phyloP scores from a whole-genome alignment of 805 yeast species.

The Kodamaea hsintzibuensis region DNA sequence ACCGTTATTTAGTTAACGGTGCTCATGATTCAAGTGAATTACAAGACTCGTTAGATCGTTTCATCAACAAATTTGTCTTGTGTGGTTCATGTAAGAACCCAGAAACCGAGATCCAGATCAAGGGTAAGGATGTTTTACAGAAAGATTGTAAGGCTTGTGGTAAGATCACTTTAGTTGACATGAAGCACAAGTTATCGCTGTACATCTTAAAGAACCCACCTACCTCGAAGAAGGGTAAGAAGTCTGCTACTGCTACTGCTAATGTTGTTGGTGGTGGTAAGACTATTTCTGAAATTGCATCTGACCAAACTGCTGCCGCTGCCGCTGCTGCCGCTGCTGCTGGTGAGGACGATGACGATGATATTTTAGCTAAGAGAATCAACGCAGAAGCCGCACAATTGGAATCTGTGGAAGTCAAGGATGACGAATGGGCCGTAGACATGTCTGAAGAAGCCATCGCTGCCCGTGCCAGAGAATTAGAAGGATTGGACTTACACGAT shows the following conservation, averaged over 20 bases:
- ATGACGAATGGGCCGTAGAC: constrained; percentile 97
- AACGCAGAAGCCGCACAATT: constrained; percentile 80
- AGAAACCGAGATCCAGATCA: constrained; percentile 87
- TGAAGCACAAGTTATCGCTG: constrained; percentile 82
- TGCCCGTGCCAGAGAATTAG: constrained; percentile 86
- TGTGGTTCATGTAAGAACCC: constrained; percentile 97
- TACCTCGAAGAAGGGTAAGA: constrained; percentile 55
- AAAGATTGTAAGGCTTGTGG: constrained; percentile 99
- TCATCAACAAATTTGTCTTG: constrained; percentile 87
- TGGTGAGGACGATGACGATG: constrained; percentile 60
- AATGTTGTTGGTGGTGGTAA: constrained; percentile 87
- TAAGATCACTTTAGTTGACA: constrained; percentile 77
- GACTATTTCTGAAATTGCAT: constrained; percentile 76
- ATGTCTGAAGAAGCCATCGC: constrained; percentile 95
- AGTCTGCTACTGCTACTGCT: constrained; percentile 83
- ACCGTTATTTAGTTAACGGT: constrained; percentile 92
- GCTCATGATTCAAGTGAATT: constrained; percentile 86
- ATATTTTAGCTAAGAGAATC: constrained; percentile 73
- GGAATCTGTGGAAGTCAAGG: constrained; percentile 63
- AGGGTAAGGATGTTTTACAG: constrained; percentile 70
- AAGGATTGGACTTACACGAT: constrained; percentile 54
- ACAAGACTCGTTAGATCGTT: constrained; percentile 93
- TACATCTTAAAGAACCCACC: constrained; percentile 91
- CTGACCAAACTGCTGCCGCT: constrained; percentile 32
- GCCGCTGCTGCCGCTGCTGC: constrained; percentile 33